phyloP scores from a whole-genome alignment of 306 rosid species.

The Inga leiocalycina region DNA sequence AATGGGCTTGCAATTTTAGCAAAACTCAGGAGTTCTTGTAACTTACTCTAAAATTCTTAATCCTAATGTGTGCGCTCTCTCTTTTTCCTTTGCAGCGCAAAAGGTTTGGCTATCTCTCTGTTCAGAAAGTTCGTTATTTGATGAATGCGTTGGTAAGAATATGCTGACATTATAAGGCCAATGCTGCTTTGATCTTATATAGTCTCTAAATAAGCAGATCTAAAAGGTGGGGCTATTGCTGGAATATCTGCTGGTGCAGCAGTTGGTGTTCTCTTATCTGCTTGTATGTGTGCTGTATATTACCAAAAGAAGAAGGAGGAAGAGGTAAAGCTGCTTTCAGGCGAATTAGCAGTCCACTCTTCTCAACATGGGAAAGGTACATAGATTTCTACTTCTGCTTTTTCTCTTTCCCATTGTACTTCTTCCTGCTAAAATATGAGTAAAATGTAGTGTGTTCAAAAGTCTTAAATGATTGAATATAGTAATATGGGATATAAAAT shows the following conservation, averaged over 20 bases:
- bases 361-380: conserved; percentile 39
- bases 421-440: not conserved
- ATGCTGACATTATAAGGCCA: conserved; percentile 14
- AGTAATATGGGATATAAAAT: conserved; percentile 29
- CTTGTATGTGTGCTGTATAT: conserved; percentile 39
- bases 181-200: conserved; percentile 29
- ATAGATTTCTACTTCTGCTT: conserved; percentile 3
- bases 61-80: not conserved
- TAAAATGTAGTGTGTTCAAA: conserved; percentile 2
- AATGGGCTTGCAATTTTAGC: not conserved
- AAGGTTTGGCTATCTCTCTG: conserved; percentile 51
- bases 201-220: conserved; percentile 51
- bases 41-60: not conserved
- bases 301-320: conserved; percentile 47
- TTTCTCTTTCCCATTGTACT: not conserved
- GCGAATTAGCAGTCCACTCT: conserved; percentile 37
- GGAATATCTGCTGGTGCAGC: conserved; percentile 60
- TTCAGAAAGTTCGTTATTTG: conserved; percentile 11
- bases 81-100: conserved; percentile 40
- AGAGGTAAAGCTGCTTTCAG: conserved; percentile 31
- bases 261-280: conserved; percentile 51
- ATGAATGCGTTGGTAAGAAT: conserved; percentile 28
- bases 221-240: conserved; percentile 47
- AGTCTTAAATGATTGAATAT: conserved; percentile 4
- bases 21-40: not conserved